Base-by-base conservation (phyloP, 495 filamentous ascomycete genomes). In the Xanthoparmelia taractica region DNA sequence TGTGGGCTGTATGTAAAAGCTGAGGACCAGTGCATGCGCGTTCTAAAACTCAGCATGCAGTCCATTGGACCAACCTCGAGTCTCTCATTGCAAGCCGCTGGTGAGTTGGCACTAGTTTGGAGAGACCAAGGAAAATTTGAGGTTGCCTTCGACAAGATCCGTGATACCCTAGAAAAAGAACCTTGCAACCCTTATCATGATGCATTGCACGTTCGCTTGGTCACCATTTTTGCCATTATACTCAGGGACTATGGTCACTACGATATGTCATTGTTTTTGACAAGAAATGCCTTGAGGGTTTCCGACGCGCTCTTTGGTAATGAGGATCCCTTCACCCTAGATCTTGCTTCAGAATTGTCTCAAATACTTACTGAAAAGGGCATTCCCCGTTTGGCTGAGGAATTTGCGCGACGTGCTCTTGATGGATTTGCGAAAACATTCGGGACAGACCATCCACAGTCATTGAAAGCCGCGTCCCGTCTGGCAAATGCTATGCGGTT, bases 301-400 rank as follows among this genome's bases (percentile, higher is more conserved):
- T 57, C 54, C 36, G 54, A 33, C 54, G 36, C 18, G 23, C 54
- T 33, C 29, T 18, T 20, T 37, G 54, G 54, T 57, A 33, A 33
- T 20, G 54, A 57, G 31, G 54, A 57, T 57, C 54, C 54, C 11
- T 57, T 57, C 54, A 57, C 54, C 18, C 25, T 57, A 37, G 54
- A 57, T 33, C 52, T 54, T 59, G 58, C 34, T 65, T 65, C 57
- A 23, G 54, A 57, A 57, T 57, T 57, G 29, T 31, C 54, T 20
- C 54, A 57, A 57, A 57, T 31, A 33, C 54, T 57, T 37, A 57
- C 36, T 57, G 54, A 57, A 57, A 27, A 57, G 25, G 11, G 54
- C 18, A 17, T 7, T 33, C 17, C 29, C n/a, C 23, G 20, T 23
- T 31, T 57, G 31, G 54, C n/a, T 17, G 54, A 57, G 36, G 23